Conservation (phyloP, 805 yeast species). For the Alloascoidea hylecoeti region DNA sequence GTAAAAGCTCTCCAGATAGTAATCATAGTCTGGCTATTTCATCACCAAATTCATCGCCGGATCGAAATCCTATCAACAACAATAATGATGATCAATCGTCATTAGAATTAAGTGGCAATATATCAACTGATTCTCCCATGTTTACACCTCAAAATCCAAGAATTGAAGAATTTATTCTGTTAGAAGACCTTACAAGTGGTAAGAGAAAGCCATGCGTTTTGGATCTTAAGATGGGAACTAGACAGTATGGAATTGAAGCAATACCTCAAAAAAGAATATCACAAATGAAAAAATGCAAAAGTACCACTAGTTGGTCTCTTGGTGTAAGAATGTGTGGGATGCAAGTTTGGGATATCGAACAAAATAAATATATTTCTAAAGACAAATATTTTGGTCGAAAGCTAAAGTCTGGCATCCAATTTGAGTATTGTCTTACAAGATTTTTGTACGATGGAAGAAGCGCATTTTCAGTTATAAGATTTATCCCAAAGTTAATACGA, state of each 20-base stretch:
- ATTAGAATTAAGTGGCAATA: not conserved
- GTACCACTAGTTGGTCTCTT: slow-evolving; percentile 65
- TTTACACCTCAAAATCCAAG: slow-evolving; percentile 25
- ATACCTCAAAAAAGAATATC: slow-evolving; percentile 53
- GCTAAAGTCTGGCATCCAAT: slow-evolving; percentile 57
- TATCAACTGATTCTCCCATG: slow-evolving; percentile 15
- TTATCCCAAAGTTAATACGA: slow-evolving; percentile 52
- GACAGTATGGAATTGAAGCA: slow-evolving; percentile 97
- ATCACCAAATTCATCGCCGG: too few species aligned
- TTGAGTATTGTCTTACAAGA: slow-evolving; percentile 58
- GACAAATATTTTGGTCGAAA: slow-evolving; percentile 91
- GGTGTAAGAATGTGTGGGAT: slow-evolving; percentile 95
- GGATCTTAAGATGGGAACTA: slow-evolving; percentile 95
- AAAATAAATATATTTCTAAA: slow-evolving; percentile 39
- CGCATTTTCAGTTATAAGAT: slow-evolving; percentile 41
- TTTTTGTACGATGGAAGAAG: slow-evolving; percentile 68
- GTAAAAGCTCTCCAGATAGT: too few species aligned
- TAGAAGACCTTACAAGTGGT: slow-evolving; percentile 83
- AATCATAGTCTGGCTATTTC: not conserved
- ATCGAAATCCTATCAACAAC: slow-evolving; percentile 11
- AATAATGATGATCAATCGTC: slow-evolving; percentile 2
- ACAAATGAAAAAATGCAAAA: slow-evolving; percentile 67
- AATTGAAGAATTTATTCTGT: slow-evolving; percentile 67
- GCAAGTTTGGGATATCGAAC: slow-evolving; percentile 57
- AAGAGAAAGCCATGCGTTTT: slow-evolving; percentile 80